These are phyloP conservation scores for Helicostylum pulchrum DNA, from an alignment of 192 early-diverging fungal genomes.

Conservation along the genomic window DNA sequence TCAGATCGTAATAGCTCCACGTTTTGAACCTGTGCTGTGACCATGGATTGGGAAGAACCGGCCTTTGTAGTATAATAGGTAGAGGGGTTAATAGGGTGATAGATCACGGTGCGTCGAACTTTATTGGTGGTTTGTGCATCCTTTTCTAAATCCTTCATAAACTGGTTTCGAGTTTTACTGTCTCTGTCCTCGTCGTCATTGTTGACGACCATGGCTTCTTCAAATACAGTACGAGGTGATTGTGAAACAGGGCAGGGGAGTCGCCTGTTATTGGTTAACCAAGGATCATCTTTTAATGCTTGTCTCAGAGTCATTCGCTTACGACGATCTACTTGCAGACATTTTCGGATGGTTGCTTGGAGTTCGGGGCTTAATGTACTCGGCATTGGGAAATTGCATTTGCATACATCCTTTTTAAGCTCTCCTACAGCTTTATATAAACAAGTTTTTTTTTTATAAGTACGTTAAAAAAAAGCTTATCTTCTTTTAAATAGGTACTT, in stretches of 20 bases:
- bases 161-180: conserved; percentile 12
- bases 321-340: conserved; percentile 39
- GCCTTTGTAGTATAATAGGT: conserved; percentile 29
- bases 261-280: conserved; percentile 39
- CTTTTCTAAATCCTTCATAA: conserved; percentile 20
- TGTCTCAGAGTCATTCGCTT: conserved; percentile 36
- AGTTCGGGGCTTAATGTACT: conserved; percentile 38
- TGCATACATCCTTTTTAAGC: conserved; percentile 45
- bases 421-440: conserved; percentile 44
- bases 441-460: not conserved
- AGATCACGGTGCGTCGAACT: conserved; percentile 22
- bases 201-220: not conserved
- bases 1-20: conserved; percentile 15
- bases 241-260: conserved; percentile 10
- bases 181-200: conserved; percentile 13
- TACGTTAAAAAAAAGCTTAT: not conserved
- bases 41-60: not conserved
- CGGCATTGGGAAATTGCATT: conserved; percentile 40
- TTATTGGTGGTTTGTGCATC: conserved; percentile 9
- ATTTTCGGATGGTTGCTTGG: conserved; percentile 43
- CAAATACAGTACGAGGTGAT: conserved; percentile 8
- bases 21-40: conserved; percentile 12
- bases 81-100: conserved; percentile 31
- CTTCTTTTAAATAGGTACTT: not conserved
- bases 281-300: conserved; percentile 44